Evolutionary conservation across 768 basidiomycete genomes (phyloP).

Genomic region (Tulasnella sp.): DNA sequence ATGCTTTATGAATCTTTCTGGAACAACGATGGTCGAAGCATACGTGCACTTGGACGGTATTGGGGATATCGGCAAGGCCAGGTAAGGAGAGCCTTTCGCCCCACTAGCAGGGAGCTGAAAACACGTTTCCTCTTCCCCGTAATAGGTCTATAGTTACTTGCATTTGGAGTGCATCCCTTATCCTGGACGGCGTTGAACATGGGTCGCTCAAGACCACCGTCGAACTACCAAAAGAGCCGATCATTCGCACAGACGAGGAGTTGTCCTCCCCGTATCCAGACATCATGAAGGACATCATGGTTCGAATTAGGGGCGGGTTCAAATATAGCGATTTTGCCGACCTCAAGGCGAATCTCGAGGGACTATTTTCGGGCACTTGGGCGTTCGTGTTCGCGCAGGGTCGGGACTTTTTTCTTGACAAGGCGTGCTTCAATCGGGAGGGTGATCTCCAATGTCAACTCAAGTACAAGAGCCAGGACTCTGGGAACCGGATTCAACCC

Average conservation of each 20-base stretch:
- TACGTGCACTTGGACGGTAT: neutral
- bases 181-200: neutral
- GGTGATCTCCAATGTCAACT: neutral
- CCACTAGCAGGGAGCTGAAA: too few relatives aligned
- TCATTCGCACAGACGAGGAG: neutral
- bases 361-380: neutral
- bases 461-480: neutral
- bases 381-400: neutral
- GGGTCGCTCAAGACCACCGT: neutral
- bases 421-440: neutral
- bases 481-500: neutral
- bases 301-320: neutral
- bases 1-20: neutral
- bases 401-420: neutral
- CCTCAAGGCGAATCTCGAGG: neutral
- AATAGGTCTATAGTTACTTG: neutral
- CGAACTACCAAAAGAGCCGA: neutral
- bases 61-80: neutral
- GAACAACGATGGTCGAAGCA: neutral
- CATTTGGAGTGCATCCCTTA: neutral
- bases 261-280: neutral
- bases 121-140: too few relatives aligned
- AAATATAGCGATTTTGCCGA: neutral
- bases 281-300: neutral
- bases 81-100: neutral